These are phyloP conservation scores for Xerocomus potaroensis DNA, from an alignment of 768 basidiomycete species.

Conservation along the genomic window DNA sequence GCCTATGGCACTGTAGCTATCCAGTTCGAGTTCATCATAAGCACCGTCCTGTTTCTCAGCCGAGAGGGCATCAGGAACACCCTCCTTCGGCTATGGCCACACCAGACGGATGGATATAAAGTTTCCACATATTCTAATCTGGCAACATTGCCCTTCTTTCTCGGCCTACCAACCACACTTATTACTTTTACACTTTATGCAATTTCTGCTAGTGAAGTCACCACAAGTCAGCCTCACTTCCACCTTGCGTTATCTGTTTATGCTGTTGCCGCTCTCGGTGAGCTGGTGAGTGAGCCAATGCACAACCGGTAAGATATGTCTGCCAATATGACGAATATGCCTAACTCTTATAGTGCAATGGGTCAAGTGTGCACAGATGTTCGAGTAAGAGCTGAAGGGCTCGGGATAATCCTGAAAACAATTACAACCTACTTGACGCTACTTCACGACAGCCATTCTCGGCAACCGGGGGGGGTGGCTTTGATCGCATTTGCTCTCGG, in stretches of 20 bases:
- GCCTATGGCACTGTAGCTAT: conserved; percentile 89
- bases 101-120: conserved; percentile 5
- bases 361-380: conserved; percentile 60
- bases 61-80: conserved; percentile 92
- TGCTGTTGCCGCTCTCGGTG: conserved; percentile 65
- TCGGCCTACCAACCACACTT: conserved; percentile 66
- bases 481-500: conserved; percentile 85
- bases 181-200: conserved; percentile 52
- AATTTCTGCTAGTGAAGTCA: conserved; percentile 46
- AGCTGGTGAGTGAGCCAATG: conserved; percentile 80
- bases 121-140: conserved; percentile 38
- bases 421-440: conserved; percentile 66
- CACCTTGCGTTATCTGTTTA: conserved; percentile 61
- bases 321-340: not conserved
- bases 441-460: conserved; percentile 39
- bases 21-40: conserved; percentile 88
- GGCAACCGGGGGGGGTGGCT: conserved; percentile 42
- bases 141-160: conserved; percentile 57
- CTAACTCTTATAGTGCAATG: conserved; percentile 53
- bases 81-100: conserved; percentile 56
- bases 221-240: conserved; percentile 64
- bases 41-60: conserved; percentile 86
- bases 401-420: conserved; percentile 73
- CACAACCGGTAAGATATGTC: conserved; percentile 56
- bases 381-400: conserved; percentile 83